Conservation (phyloP, 208 protist species). For the Wallacemonas sp. region DNA sequence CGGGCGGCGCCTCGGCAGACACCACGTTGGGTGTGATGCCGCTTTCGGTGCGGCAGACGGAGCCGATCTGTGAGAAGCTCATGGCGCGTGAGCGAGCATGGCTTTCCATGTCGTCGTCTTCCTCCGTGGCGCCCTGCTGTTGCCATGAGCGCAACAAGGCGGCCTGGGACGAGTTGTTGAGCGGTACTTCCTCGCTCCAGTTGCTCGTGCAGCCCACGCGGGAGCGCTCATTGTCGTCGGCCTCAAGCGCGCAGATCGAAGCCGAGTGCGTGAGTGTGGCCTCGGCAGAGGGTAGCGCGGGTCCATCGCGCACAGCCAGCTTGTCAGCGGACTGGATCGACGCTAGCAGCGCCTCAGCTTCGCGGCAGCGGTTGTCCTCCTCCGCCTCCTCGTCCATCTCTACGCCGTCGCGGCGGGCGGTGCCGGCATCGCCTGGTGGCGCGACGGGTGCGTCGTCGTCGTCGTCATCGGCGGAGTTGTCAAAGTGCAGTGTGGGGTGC, state of each 20-base stretch:
- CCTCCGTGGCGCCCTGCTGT: slow-evolving; percentile 5
- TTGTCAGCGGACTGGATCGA: not conserved
- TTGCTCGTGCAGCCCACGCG: not conserved
- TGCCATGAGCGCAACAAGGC: not conserved
- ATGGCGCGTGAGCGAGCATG: not conserved
- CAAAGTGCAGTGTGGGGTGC: not conserved
- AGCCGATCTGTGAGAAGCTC: not conserved
- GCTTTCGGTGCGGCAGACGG: not conserved
- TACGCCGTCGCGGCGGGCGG: too few relatives aligned
- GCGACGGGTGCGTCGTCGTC: too few relatives aligned
- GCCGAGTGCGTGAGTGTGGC: not conserved
- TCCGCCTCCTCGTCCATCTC: not conserved
- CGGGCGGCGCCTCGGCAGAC: not conserved
- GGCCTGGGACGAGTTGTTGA: not conserved
- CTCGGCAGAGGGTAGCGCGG: not conserved
- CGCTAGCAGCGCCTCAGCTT: not conserved
- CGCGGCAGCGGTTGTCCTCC: not conserved
- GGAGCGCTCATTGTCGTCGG: not conserved
- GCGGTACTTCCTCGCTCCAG: slow-evolving; percentile 3
- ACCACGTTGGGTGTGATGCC: not conserved
- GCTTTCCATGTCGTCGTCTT: not conserved
- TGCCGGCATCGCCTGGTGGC: too few relatives aligned
- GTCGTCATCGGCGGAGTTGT: not conserved
- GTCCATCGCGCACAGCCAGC: not conserved
- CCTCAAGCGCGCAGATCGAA: not conserved